These are phyloP conservation scores for Termitomyces bulborhizus DNA, from an alignment of 768 basidiomycete species.

Conservation along the genomic window DNA sequence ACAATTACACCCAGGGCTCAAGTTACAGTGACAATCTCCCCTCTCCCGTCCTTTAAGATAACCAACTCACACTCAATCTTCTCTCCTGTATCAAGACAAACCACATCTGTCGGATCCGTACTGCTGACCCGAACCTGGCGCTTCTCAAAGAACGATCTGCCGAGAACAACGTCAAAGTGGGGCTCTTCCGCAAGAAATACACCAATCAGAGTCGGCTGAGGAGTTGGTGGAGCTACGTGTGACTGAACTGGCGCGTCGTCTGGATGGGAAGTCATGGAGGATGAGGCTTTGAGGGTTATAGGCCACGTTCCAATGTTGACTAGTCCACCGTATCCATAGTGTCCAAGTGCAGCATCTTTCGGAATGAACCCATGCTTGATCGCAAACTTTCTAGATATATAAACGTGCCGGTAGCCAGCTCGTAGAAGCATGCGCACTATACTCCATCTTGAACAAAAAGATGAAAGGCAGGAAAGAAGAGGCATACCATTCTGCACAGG, in stretches of 20 bases:
- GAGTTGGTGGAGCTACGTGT: conserved; percentile 13
- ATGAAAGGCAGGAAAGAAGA: neutral
- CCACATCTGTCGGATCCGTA: conserved; percentile 82
- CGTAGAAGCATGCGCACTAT: conserved; percentile 91
- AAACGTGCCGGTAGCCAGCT: conserved; percentile 87
- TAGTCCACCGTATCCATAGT: conserved; percentile 90
- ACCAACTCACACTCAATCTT: conserved; percentile 89
- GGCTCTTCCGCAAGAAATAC: conserved; percentile 93
- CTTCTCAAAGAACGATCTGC: conserved; percentile 78
- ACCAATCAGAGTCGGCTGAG: conserved; percentile 39
- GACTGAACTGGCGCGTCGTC: conserved; percentile 20
- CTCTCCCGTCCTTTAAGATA: conserved; percentile 85
- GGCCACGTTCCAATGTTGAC: conserved; percentile 86
- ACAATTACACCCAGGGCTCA: conserved; percentile 22
- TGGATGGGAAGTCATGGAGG: conserved; percentile 25
- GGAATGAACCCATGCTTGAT: conserved; percentile 84
- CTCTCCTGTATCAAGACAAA: conserved; percentile 90
- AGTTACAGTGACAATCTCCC: conserved; percentile 87
- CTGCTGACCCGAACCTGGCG: conserved; percentile 78
- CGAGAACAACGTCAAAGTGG: conserved; percentile 93
- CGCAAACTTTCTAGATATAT: conserved; percentile 93
- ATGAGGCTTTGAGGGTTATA: conserved; percentile 56
- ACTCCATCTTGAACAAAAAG: neutral
- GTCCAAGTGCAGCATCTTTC: conserved; percentile 78
- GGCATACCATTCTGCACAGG: conserved; percentile 78